phyloP scores from a whole-genome alignment of 345 rosid species.

The Citrus medica region DNA sequence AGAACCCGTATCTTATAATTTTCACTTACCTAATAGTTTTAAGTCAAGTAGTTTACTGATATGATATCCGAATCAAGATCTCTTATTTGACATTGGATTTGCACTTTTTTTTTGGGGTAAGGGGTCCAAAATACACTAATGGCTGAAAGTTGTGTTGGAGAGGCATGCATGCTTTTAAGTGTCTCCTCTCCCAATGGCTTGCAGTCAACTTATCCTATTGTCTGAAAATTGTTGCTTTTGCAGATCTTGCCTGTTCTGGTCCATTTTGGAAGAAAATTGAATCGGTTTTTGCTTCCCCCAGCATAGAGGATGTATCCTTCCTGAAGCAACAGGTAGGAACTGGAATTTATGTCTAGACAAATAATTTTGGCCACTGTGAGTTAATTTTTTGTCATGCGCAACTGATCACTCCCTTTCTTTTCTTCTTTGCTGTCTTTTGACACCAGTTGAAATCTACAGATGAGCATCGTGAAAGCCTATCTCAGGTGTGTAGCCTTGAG shows the following conservation, averaged over 20 bases:
- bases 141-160: background rate
- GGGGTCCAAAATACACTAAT: background rate
- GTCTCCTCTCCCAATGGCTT: too few relatives aligned
- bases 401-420: conserved; percentile 1
- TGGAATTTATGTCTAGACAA: background rate
- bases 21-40: too few relatives aligned
- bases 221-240: conserved; percentile 10
- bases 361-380: conserved; percentile 4
- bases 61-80: too few relatives aligned
- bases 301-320: conserved; percentile 32
- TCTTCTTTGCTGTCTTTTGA: conserved; percentile 6
- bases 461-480: conserved; percentile 23
- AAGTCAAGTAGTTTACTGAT: too few relatives aligned
- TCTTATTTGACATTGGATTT: too few relatives aligned
- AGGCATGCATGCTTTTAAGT: too few relatives aligned
- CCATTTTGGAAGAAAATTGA: conserved; percentile 55
- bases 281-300: conserved; percentile 30
- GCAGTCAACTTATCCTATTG: background rate
- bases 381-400: background rate
- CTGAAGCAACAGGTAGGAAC: conserved; percentile 46
- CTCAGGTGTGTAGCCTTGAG: conserved; percentile 12
- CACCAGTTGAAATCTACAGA: conserved; percentile 26
- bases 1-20: background rate
- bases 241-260: conserved; percentile 46
- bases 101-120: too few relatives aligned